Base-by-base conservation (phyloP, 306 rosid species). In the Pyrus bretschneideri region DNA sequence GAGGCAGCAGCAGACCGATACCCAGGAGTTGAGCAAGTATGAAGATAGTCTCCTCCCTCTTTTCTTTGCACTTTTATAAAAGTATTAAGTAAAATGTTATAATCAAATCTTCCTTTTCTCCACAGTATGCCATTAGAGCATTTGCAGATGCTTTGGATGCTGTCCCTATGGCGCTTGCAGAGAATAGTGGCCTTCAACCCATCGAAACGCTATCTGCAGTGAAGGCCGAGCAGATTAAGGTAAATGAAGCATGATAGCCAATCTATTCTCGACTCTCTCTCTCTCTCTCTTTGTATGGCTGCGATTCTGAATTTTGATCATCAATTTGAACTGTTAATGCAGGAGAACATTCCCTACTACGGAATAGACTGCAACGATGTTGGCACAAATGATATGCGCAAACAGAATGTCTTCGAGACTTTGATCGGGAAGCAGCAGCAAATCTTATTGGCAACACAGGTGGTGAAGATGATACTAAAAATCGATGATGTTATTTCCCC, bases 381-480 rank as follows among this genome's bases (percentile, higher is more conserved):
- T 11, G 99, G 98, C 82, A 96, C 99, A 4, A 92, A 89, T 67
- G 97, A 96, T 84, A 96, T 96, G 99, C 75, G 91, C 4, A 93
- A 92, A 88, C 97, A 96, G 86, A 77, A 87, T 71, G 98, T 96
- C 63, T 92, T 93, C 0, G 99, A 96, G 88, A 88, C 98, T 30
- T 79, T 96, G 79, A 96, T 93, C 3, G 99, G 99, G 72, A 96
- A 96, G 91, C 93, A 93, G 86, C 99, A 96, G 77, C 99, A 93
- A 82, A 69, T 93, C 81, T 86, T 91, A 72, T 87, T 96, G 8
- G 99, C 98, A 11, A 96, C 99, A 30, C 99, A 96, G 83, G 99
- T 96, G 21, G 98, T 96, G 58, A 93, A 96, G 87, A 93, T 96
- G 99, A 96, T 96, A 76, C 76, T 96, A 81, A 96, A 96, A 81